Base-by-base conservation (phyloP, 192 early-diverging fungal genomes). In the Linnemannia exigua region DNA sequence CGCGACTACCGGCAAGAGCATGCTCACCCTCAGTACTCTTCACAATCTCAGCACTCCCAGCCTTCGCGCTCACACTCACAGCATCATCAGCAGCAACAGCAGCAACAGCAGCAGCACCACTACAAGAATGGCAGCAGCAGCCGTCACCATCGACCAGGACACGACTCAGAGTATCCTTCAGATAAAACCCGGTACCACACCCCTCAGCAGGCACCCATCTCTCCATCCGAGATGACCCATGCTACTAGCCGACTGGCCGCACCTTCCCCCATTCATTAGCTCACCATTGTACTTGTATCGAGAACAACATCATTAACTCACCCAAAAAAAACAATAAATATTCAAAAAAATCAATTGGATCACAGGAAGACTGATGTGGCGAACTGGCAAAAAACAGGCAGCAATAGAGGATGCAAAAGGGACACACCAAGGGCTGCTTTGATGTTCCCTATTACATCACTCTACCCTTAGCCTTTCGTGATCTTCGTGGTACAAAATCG, bases 201-300 rank as follows among this genome's bases (percentile, higher is more conserved):
- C 15, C 66, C 76, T 51, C 78, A 79, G 28, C 72, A 86, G 46
- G 74, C 69, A 17, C 84, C 84, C 33, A 77, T 86, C 50, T 80
- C 84, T 22, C 84, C 84, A 15, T 80, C 84, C 28, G 84, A 86
- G 37, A 86, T 86, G 79, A 86, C 84, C 71, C 73, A 79, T 25
- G 70, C 84, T 3, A 81, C 79, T n/a, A 77, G 74, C 66, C 73
- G 84, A 28, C 75, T 86, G 28, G 77, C 84, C 16, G 84, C 84
- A 5, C 78, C 84, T 33, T 86, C 84, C 33, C 84, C 78, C 6
- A 86, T 86, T 66, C 84, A 86, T 47, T 86, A 86, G 54, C 36
- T 22, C 25, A 69, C 51, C 22, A 22, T 69, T 69, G 67, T 69
- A 36, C 67, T 69, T 63, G 28, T 63, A 63, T 63, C 58, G 58